A percentile compares a stretch with the other conserved stretches of the same genome.
These are phyloP conservation scores for Aspergillus uvarum DNA, from an alignment of 2,329 filamentous ascomycete genomes.

Conservation along the genomic window DNA sequence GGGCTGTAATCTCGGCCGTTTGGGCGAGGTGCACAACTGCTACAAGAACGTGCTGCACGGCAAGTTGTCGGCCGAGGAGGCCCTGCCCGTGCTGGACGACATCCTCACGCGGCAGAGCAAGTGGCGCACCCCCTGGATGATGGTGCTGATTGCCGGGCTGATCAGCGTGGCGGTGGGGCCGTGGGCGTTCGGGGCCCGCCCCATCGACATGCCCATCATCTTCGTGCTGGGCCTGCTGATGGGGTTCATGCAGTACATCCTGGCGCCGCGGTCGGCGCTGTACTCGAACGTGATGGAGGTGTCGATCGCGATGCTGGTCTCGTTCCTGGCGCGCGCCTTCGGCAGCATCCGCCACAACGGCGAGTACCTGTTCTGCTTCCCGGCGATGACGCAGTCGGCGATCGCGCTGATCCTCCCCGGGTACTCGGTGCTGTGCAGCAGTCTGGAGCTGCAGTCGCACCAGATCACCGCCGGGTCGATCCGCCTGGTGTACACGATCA, in stretches of 20 bases:
- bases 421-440: conserved; percentile 61
- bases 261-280: conserved; percentile 70
- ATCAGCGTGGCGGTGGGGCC: conserved; percentile 73
- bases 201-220: conserved; percentile 73
- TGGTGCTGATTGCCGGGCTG: conserved; percentile 68
- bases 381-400: conserved; percentile 68
- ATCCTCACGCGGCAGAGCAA: conserved; percentile 58
- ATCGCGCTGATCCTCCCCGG: conserved; percentile 74
- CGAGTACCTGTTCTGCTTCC: conserved; percentile 63
- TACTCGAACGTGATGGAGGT: conserved; percentile 64
- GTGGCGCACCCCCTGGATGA: conserved; percentile 53
- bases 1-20: conserved; percentile 42
- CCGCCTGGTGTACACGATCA: conserved; percentile 71
- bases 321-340: conserved; percentile 65
- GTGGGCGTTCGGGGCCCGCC: conserved; percentile 72
- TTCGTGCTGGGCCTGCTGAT: conserved; percentile 73
- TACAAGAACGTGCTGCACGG: conserved; percentile 49
- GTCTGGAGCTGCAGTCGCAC: conserved; percentile 67
- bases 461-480: conserved; percentile 70
- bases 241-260: conserved; percentile 69
- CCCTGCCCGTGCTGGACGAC: conserved; percentile 37
- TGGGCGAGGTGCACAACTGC: conserved; percentile 43
- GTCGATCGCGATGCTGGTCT: conserved; percentile 61
- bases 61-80: conserved; percentile 43
- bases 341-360: conserved; percentile 56